These are phyloP conservation scores for Trametes maxima DNA, from an alignment of 768 basidiomycete genomes.

Conservation along the genomic window DNA sequence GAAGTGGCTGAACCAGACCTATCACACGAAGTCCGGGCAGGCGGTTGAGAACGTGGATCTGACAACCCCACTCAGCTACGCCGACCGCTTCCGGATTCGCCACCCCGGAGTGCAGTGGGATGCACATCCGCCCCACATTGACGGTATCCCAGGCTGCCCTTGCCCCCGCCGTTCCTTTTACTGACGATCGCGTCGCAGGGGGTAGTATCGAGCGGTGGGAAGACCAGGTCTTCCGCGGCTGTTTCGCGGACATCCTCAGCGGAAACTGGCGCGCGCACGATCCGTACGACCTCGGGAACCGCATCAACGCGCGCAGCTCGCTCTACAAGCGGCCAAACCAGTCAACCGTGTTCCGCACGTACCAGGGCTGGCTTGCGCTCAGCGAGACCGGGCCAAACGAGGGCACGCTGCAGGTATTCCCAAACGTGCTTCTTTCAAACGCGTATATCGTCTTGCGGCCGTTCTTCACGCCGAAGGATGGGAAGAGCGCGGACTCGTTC, in stretches of 20 bases:
- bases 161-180: slow-evolving; percentile 1
- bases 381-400: slow-evolving; percentile 69
- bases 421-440: slow-evolving; percentile 65
- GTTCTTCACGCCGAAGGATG: slow-evolving; percentile 62
- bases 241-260: slow-evolving; percentile 61
- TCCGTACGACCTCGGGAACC: slow-evolving; percentile 61
- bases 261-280: slow-evolving; percentile 69
- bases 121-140: slow-evolving; percentile 54
- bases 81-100: slow-evolving; percentile 74
- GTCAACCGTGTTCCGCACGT: slow-evolving; percentile 45
- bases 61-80: slow-evolving; percentile 64
- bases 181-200: slow-evolving; percentile 41
- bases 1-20: slow-evolving; percentile 67
- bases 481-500: slow-evolving; percentile 33
- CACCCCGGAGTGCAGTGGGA: slow-evolving; percentile 64
- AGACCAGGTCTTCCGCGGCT: slow-evolving; percentile 57
- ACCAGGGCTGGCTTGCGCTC: slow-evolving; percentile 79
- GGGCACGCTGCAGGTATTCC: slow-evolving; percentile 71
- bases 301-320: slow-evolving; percentile 62
- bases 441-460: slow-evolving; percentile 75
- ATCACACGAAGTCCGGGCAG: slow-evolving; percentile 45
- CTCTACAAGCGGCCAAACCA: slow-evolving; percentile 61
- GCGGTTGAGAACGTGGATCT: slow-evolving; percentile 58
- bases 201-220: slow-evolving; percentile 79
- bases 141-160: slow-evolving; percentile 32